A percentile compares a stretch with the other conserved stretches of the same genome.
Conservation (phyloP, 495 filamentous ascomycete genomes). For the Tuber borchii region DNA sequence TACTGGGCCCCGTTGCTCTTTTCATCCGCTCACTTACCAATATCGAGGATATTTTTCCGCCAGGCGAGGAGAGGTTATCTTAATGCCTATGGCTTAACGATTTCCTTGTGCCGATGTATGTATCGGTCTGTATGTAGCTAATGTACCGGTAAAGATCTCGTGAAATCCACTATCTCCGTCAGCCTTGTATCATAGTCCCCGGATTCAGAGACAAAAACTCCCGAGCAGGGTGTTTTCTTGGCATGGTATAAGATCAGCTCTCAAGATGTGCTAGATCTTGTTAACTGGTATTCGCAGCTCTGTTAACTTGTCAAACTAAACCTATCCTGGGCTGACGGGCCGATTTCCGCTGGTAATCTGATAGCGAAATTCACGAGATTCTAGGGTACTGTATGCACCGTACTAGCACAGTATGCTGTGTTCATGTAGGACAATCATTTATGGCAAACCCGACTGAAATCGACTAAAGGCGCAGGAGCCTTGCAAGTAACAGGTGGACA, state of each 20-base stretch:
- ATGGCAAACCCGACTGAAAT: conserved; percentile 1
- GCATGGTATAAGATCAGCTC: too few species aligned
- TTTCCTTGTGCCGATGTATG: not conserved
- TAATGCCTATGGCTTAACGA: not conserved
- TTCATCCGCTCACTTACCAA: not conserved
- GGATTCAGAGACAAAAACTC: too few species aligned
- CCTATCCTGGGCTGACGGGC: too few species aligned
- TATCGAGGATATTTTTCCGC: not conserved
- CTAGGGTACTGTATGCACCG: not conserved
- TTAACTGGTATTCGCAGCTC: too few species aligned
- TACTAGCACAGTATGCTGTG: not conserved
- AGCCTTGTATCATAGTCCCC: too few species aligned
- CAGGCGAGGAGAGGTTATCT: not conserved
- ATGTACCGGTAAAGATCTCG: not conserved
- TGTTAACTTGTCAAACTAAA: too few species aligned
- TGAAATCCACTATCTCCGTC: too few species aligned
- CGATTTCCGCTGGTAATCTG: too few species aligned
- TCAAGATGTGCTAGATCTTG: too few species aligned
- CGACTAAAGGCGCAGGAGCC: not conserved
- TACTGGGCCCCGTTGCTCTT: not conserved
- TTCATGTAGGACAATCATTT: not conserved
- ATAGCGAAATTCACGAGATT: too few species aligned
- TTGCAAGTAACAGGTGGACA: too few species aligned
- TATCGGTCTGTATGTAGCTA: not conserved
- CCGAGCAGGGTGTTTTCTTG: too few species aligned